phyloP scores from a whole-genome alignment of 1,284 basidiomycete species.

The Butyriboletus regius region DNA sequence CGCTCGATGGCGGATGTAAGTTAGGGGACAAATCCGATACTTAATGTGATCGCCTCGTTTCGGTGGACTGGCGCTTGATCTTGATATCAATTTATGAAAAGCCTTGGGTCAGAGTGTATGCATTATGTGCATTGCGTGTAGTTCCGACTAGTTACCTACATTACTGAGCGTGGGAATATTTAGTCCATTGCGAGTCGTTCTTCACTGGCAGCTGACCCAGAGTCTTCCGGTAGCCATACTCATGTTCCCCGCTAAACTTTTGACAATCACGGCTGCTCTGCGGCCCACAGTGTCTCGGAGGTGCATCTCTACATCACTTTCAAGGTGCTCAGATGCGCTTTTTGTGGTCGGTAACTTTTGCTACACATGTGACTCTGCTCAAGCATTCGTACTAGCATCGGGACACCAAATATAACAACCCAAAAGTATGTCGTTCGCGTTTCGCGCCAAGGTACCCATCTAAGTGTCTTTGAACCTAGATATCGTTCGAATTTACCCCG shows the following conservation, averaged over 20 bases:
- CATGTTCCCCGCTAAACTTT: conserved; percentile 23
- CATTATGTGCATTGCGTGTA: neutral
- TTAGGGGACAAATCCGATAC: conserved; percentile 1
- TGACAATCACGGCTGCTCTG: conserved; percentile 10
- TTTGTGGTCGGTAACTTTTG: conserved; percentile 42
- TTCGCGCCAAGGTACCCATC: neutral
- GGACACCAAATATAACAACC: conserved; percentile 88
- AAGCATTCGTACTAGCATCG: conserved; percentile 60
- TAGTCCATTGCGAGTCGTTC: neutral
- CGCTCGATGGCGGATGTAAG: conserved; percentile 54
- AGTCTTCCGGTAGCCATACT: conserved; percentile 1
- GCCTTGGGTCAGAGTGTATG: neutral
- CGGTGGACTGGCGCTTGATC: neutral
- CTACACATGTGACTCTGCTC: conserved; percentile 2
- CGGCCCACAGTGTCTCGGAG: conserved; percentile 26
- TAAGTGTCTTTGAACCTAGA: conserved; percentile 43
- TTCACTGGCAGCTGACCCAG: neutral
- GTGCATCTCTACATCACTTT: conserved; percentile 35
- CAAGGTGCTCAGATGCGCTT: conserved; percentile 45
- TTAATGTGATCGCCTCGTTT: neutral
- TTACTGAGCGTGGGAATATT: conserved; percentile 14
- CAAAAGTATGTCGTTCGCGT: conserved; percentile 48
- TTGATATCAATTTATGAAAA: neutral
- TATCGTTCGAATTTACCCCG: conserved; percentile 80
- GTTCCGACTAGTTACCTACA: too few relatives aligned